Base-by-base conservation (phyloP, 257 asterid species). In the Solanum medicagineum region DNA sequence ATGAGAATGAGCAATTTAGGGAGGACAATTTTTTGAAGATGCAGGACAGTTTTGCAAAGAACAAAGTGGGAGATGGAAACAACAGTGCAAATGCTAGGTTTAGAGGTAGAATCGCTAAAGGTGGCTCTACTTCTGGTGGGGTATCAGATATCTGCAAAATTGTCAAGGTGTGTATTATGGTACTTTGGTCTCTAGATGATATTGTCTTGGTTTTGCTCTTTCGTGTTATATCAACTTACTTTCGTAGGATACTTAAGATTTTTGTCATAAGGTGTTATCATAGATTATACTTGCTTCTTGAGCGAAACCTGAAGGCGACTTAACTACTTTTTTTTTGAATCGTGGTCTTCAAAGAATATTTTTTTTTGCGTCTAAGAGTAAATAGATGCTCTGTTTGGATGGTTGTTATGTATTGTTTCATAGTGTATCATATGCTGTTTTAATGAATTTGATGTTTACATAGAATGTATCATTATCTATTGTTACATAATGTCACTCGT, bases 91-190 rank as follows among this genome's bases (percentile, higher is more conserved):
- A 91, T 90, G 88, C 87, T 62, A 95, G 89, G 89, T 90, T 90
- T 66, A 85, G 89, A 85, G 97, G 98, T 63, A 91, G 97, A 88
- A 93, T 93, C 81, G 92, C 93, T 1, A 95, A 92, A 92, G 91
- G 94, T 66, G 99, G 98, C 65, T 88, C 87, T 85, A 89, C 91
- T 59, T 89, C 98, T 86, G 96, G 94, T 84, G 96, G 94, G 66
- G 97, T 92, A 86, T 92, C 99, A 15, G 97, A 94, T 89, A 94
- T 93, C 82, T 95, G 93, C 93, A 97, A 95, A 91, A 97, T 97
- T 87, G 97, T 97, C 85, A 96, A 95, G 98, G 98, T 96, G 82
- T 59, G 88, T 16, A 54, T 54, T 81, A 29, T 49, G 14, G 88
- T 15, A 49, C 60, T 84, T 40, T 49, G 17, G 70, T 87, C 53